Evolutionary conservation across 352 stramenopile species (phyloP), one percentile per base, ranked within the genome.

Genomic region (Phytophthora sp.): DNA sequence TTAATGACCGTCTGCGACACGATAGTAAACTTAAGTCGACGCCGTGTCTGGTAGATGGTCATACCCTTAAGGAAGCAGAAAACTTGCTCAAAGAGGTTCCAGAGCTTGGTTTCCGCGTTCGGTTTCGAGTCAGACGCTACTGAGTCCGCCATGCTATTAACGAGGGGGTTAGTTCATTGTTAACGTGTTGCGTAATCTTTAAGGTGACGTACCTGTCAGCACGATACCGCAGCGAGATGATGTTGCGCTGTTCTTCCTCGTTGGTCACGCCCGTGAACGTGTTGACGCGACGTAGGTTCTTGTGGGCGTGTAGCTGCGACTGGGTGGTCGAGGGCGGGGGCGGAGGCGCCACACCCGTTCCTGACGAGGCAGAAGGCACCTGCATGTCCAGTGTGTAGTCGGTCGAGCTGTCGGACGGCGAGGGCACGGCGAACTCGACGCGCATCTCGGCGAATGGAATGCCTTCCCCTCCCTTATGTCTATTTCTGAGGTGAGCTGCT

Each of bases 21-120:
- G 55, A 96, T 96, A 31, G 90, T 91, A 61, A 95, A 93, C 76
- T 94, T 93, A 44, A 96, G 78, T 6, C 83, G 78, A 12, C 84
- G 76, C 15, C 88, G 79, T 18, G 76, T 80, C 71, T 94, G 80
- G 79, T 95, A 96, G 64, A 96, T 93, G 29, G 88, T 94, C 82
- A 94, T 93, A 68, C 82, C 81, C 58, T 95, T 94, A 18, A 96
- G 73, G 56, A 96, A 96, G 71, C 86, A 95, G 51, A 96, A 96
- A 27, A 95, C 73, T 44, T 80, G 64, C 72, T 96, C 88, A 57
- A 96, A 89, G 26, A 92, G 61, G 61, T 84, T 88, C 82, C 84
- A 96, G 5, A 95, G 71, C 39, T 84, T 88, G 7, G 83, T 74
- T 51, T 95, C 86, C 0, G 84, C 68, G 66, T 77, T 76, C 6